Evolutionary conservation across 805 yeast species (phyloP), one percentile per base, ranked within the genome.

Genomic region (Candida caryicola): DNA sequence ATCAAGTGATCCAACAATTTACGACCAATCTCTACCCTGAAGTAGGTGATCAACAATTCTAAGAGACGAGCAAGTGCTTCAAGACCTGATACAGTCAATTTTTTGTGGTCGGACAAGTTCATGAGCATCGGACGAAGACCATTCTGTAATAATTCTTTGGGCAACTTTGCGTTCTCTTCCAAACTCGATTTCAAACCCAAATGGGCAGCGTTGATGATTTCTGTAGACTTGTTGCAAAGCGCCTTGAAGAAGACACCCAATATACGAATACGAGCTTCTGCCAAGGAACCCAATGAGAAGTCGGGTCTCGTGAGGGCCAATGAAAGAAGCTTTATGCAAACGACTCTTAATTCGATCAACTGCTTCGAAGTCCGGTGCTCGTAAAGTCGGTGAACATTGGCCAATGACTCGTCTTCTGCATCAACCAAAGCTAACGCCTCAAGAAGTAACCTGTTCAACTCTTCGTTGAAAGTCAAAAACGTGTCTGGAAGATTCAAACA

Each of bases 391-490:
- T 86, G 95, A 0, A 88, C 85, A 45, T 89, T 86, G 0, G 96
- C 88, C 45, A 95, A 69, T 2, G 96, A 86, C 51, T 91, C 97
- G 59, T 93, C 99, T 41, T 93, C 99, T 0, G 99, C 98, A 64
- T 93, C 99, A 5, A 93, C 97, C 34, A 93, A 66, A 0, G 96
- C 96, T 39, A 91, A 70, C 0, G 97, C 96, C 57, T 93, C 99
- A 41, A 86, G 77, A 7, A 93, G 64, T 39, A 95, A 67, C 37
- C 99, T 69, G 42, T 82, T 85, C 42, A 93, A 64, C 54, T 95
- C 98, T 39, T 93, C 98, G 49, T 85, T 86, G 57, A 88, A 91
- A 7, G 82, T 82, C 47, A 91, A 66, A 49, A 91, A 89, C 0
- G 96, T 74, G 45, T 84, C 76, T 9, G 87, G 93, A 34, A 91